These are phyloP conservation scores for Metschnikowia bowlesiae DNA, from an alignment of 805 yeast genomes.

Conservation along the genomic window DNA sequence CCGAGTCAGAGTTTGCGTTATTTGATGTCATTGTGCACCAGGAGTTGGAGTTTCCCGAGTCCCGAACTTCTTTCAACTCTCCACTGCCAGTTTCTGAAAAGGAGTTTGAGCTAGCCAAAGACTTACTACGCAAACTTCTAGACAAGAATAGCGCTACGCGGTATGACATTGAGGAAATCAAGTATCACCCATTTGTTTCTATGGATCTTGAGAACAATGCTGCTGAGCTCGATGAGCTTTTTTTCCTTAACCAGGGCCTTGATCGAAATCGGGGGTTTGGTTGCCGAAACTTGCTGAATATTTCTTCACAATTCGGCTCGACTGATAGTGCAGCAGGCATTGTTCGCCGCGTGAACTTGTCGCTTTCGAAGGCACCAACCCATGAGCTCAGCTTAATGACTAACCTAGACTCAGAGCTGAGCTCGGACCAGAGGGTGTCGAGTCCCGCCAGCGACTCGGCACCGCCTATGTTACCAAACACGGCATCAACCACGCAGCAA, in stretches of 20 bases:
- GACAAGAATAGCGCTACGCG: slow-evolving; percentile 67
- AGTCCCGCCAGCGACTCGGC: background rate
- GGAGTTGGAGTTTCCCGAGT: slow-evolving; percentile 52
- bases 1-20: slow-evolving; percentile 78
- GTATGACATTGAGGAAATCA: slow-evolving; percentile 66
- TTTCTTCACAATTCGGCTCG: background rate
- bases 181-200: slow-evolving; percentile 64
- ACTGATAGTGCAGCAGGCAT: slow-evolving; percentile 57
- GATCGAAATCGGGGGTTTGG: background rate
- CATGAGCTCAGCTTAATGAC: slow-evolving; percentile 24
- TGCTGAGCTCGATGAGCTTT: slow-evolving; percentile 32
- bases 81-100: slow-evolving; percentile 36
- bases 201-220: slow-evolving; percentile 37
- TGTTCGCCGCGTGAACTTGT: slow-evolving; percentile 52
- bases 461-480: background rate
- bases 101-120: slow-evolving; percentile 48
- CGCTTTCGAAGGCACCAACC: slow-evolving; percentile 31
- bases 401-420: slow-evolving; percentile 2
- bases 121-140: slow-evolving; percentile 57
- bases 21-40: slow-evolving; percentile 75
- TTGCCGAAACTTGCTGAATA: background rate
- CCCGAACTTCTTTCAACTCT: slow-evolving; percentile 30
- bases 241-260: slow-evolving; percentile 24
- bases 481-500: background rate
- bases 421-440: background rate